These are phyloP conservation scores for Linnemannia hyalina DNA, from an alignment of 192 early-diverging fungal genomes.

Conservation along the genomic window DNA sequence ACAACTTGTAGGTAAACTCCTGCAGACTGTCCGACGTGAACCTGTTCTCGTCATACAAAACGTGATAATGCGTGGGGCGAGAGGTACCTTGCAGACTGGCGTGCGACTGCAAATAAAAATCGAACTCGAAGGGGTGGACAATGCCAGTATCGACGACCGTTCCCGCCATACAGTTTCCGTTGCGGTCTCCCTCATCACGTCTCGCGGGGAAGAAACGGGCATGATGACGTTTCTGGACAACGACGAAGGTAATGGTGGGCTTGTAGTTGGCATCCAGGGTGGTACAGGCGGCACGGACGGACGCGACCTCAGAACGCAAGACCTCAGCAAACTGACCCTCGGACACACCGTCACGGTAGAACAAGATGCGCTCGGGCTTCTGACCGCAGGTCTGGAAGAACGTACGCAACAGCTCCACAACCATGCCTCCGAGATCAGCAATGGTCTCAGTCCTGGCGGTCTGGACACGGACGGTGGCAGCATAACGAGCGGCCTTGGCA, in stretches of 20 bases:
- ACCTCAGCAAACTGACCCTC: conserved; percentile 89
- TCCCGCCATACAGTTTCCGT: conserved; percentile 87
- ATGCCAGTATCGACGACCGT: conserved; percentile 82
- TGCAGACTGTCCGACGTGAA: conserved; percentile 86
- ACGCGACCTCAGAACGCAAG: conserved; percentile 78
- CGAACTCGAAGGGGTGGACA: conserved; percentile 85
- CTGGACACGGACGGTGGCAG: conserved; percentile 75
- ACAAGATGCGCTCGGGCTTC: conserved; percentile 83
- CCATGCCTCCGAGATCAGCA: conserved; percentile 72
- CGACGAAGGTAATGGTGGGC: conserved; percentile 86
- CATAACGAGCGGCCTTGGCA: conserved; percentile 71
- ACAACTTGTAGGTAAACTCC: conserved; percentile 91
- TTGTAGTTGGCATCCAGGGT: conserved; percentile 76
- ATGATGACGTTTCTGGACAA: conserved; percentile 93
- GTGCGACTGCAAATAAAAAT: conserved; percentile 94
- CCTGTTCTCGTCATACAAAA: conserved; percentile 88
- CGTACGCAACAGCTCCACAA: conserved; percentile 74
- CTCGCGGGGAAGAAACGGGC: conserved; percentile 85
- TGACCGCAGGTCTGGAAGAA: conserved; percentile 75
- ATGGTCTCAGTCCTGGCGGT: conserved; percentile 81
- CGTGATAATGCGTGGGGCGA: conserved; percentile 94
- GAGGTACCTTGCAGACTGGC: conserved; percentile 94
- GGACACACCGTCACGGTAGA: conserved; percentile 93
- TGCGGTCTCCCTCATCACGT: conserved; percentile 71
- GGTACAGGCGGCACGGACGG: conserved; percentile 72